These are phyloP conservation scores for Pinus taeda DNA, from an alignment of 75 land plant genomes.

Conservation along the genomic window DNA sequence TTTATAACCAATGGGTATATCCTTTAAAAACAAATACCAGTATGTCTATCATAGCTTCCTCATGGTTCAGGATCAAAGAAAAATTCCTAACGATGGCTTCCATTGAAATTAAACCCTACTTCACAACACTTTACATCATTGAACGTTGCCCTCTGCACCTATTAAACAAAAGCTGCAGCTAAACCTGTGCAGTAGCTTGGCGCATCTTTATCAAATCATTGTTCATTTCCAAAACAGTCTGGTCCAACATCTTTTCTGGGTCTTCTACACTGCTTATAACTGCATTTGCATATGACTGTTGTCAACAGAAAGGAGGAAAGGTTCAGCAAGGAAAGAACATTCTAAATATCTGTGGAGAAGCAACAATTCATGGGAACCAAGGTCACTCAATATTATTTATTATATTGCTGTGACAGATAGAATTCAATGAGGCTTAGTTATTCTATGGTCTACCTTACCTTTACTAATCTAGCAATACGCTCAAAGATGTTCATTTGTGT, in stretches of 20 bases:
- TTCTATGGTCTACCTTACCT: conserved; percentile 40
- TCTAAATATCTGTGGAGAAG: background rate
- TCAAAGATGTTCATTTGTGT: conserved; percentile 86
- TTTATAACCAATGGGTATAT: conserved; percentile 4
- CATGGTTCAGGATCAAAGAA: background rate
- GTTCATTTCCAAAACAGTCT: conserved; percentile 97
- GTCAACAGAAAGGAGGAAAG: background rate
- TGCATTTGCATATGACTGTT: conserved; percentile 98
- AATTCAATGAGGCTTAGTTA: background rate
- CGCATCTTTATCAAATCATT: conserved; percentile 96
- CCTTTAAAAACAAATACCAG: background rate
- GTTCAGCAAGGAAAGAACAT: background rate
- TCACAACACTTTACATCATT: conserved; percentile 1
- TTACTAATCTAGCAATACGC: conserved; percentile 82
- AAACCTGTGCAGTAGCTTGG: conserved; percentile 98
- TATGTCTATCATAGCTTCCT: background rate
- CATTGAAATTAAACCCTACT: background rate
- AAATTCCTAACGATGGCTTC: background rate
- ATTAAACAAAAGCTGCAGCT: background rate
- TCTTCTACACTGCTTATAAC: conserved; percentile 88
- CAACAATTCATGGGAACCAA: background rate
- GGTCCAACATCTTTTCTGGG: conserved; percentile 98
- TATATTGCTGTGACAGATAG: background rate
- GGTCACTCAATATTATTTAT: background rate
- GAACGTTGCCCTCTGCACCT: background rate